Evolutionary conservation across 2,329 filamentous ascomycete genomes (phyloP).

Genomic region (Fusarium mundagurra): DNA sequence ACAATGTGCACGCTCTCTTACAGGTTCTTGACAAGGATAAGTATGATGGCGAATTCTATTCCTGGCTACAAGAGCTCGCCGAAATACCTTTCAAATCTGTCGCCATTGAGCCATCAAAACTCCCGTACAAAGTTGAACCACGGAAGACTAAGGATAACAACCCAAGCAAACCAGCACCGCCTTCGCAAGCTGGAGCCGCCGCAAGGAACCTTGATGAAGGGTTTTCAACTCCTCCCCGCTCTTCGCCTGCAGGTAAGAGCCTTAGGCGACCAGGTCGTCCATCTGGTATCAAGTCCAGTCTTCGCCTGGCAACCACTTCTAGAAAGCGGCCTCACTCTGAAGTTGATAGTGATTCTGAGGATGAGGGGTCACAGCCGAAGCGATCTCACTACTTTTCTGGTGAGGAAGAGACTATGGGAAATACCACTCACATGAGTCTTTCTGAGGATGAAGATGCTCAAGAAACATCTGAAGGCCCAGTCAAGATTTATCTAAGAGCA

Average conservation of each 20-base stretch:
- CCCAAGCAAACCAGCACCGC: not conserved
- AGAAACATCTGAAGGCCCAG: conserved; percentile 38
- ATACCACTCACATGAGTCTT: conserved; percentile 35
- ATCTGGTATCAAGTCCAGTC: conserved; percentile 56
- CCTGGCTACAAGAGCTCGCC: conserved; percentile 48
- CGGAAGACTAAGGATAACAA: conserved; percentile 31
- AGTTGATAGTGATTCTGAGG: conserved; percentile 52
- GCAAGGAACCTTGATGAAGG: conserved; percentile 17
- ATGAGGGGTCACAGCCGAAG: conserved; percentile 49
- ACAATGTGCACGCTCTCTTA: conserved; percentile 55
- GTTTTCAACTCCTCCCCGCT: conserved; percentile 31
- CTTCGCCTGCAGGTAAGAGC: conserved; percentile 45
- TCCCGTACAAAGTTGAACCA: conserved; percentile 43
- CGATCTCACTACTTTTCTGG: conserved; percentile 48
- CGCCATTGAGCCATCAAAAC: conserved; percentile 42
- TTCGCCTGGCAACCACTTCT: conserved; percentile 53
- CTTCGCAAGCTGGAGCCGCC: not conserved
- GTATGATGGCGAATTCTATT: conserved; percentile 47
- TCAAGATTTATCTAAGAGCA: conserved; percentile 58
- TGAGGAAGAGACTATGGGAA: conserved; percentile 47
- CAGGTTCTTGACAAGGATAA: conserved; percentile 46
- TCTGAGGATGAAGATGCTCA: conserved; percentile 32
- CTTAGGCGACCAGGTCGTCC: conserved; percentile 50
- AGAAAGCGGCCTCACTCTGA: conserved; percentile 57
- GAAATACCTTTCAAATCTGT: conserved; percentile 40